Conservation (phyloP, 306 rosid species). For the Gastrolobium villosum region DNA sequence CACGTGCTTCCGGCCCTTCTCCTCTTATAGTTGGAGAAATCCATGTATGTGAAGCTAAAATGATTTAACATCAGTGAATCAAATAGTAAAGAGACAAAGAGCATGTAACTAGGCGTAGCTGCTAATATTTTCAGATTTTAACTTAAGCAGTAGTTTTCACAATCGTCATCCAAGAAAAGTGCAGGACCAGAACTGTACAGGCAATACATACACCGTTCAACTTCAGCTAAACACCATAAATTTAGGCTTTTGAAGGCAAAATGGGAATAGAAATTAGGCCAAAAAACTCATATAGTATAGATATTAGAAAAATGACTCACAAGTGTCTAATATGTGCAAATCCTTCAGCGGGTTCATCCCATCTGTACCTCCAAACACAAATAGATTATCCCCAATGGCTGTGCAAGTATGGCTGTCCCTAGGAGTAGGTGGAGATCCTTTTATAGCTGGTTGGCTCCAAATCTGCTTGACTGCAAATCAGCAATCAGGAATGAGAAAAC, state of each 20-base stretch:
- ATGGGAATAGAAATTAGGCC: slow-evolving; percentile 4
- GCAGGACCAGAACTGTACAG: slow-evolving; percentile 28
- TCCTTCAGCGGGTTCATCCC: slow-evolving; percentile 90
- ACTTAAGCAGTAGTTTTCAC: background rate
- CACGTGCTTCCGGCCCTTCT: slow-evolving; percentile 94
- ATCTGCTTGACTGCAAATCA: slow-evolving; percentile 80
- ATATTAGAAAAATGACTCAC: slow-evolving; percentile 62
- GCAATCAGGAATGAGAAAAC: slow-evolving; percentile 43
- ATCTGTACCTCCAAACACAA: slow-evolving; percentile 98
- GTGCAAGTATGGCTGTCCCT: slow-evolving; percentile 97
- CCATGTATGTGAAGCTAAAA: slow-evolving; percentile 84
- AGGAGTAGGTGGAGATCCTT: slow-evolving; percentile 84
- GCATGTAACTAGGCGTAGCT: background rate
- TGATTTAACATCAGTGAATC: slow-evolving; percentile 40
- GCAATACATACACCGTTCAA: slow-evolving; percentile 27
- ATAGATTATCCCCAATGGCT: slow-evolving; percentile 81
- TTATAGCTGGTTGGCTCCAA: slow-evolving; percentile 85
- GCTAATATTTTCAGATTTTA: slow-evolving; percentile 36
- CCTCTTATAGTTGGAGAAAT: slow-evolving; percentile 82
- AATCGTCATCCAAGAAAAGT: slow-evolving; percentile 13
- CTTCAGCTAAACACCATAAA: slow-evolving; percentile 33
- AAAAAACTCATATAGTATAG: background rate
- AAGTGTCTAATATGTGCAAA: slow-evolving; percentile 85
- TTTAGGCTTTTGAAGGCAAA: slow-evolving; percentile 25
- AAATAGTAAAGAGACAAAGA: slow-evolving; percentile 11